phyloP scores from a whole-genome alignment of 495 filamentous ascomycete species.

The Pseudomonodictys pantanalensis region DNA sequence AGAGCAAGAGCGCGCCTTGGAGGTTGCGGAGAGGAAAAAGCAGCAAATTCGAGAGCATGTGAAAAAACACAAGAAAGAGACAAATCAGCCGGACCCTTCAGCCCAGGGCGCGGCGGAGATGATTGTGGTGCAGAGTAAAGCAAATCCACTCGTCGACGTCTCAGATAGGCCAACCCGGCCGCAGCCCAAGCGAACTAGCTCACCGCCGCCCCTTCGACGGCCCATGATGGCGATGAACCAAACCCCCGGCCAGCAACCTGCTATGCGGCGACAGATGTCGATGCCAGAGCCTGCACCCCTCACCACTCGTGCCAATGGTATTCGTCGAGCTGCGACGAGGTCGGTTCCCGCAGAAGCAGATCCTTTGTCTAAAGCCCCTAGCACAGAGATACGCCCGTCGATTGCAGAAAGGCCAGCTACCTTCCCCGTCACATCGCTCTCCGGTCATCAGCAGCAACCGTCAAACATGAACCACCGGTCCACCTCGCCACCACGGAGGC shows the following conservation, averaged over 20 bases:
- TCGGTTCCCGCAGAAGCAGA: slow-evolving; percentile 6
- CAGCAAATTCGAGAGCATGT: slow-evolving; percentile 43
- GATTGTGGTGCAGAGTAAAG: slow-evolving; percentile 1
- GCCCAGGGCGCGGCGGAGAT: slow-evolving; percentile 4
- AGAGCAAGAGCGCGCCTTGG: slow-evolving; percentile 40
- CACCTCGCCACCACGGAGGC: slow-evolving; percentile 1
- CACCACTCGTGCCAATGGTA: background rate
- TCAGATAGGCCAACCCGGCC: background rate
- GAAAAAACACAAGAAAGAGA: slow-evolving; percentile 27
- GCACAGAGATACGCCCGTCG: background rate
- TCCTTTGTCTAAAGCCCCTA: slow-evolving; percentile 16
- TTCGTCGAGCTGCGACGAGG: background rate
- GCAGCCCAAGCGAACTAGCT: background rate
- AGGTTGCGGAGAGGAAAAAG: slow-evolving; percentile 44
- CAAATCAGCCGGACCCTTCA: slow-evolving; percentile 1
- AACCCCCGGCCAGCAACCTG: slow-evolving; percentile 6
- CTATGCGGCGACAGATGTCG: slow-evolving; percentile 1
- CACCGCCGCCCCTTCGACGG: background rate
- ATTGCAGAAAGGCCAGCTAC: background rate
- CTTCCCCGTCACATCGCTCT: slow-evolving; percentile 11
- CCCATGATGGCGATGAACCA: background rate
- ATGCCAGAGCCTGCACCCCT: background rate
- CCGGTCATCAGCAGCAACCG: slow-evolving; percentile 6
- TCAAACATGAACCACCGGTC: slow-evolving; percentile 19
- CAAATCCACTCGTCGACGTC: background rate